Conservation (phyloP, 345 rosid species). For the Hevea brasiliensis region DNA sequence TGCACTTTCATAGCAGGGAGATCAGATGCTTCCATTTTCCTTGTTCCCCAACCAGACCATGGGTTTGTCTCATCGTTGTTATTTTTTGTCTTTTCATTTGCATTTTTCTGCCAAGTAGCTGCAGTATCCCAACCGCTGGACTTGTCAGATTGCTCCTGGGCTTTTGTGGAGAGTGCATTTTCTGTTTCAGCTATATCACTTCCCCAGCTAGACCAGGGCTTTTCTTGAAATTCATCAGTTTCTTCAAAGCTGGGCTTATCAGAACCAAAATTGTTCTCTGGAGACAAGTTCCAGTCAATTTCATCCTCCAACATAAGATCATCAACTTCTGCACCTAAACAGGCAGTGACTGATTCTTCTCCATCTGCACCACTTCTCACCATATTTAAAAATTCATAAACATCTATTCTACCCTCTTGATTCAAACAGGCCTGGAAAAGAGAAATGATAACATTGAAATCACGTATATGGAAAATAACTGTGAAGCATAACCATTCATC, state of each 20-base stretch:
- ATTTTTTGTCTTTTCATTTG: conserved; percentile 21
- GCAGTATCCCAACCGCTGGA: conserved; percentile 15
- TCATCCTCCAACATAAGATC: conserved; percentile 50
- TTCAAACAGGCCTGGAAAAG: conserved; percentile 49
- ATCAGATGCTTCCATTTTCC: conserved; percentile 14
- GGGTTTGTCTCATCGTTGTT: conserved; percentile 18
- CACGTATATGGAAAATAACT: not conserved
- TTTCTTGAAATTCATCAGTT: conserved; percentile 37
- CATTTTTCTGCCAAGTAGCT: conserved; percentile 30
- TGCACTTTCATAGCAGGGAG: not conserved
- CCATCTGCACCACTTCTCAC: conserved; percentile 45
- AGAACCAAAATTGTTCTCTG: conserved; percentile 51
- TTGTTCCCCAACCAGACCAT: conserved; percentile 37
- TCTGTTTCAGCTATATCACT: conserved; percentile 16
- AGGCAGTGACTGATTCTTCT: conserved; percentile 46
- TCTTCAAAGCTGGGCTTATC: conserved; percentile 73
- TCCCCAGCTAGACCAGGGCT: conserved; percentile 30
- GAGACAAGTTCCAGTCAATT: conserved; percentile 67
- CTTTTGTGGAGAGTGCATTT: conserved; percentile 14
- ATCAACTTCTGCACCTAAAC: conserved; percentile 77
- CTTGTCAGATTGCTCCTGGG: conserved; percentile 8
- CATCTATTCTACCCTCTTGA: conserved; percentile 49
- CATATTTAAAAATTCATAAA: conserved; percentile 73
- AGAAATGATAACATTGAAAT: conserved; percentile 6
- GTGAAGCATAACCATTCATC: not conserved